phyloP scores from a whole-genome alignment of 495 filamentous ascomycete genomes.

The Aspergillus avenaceus region DNA sequence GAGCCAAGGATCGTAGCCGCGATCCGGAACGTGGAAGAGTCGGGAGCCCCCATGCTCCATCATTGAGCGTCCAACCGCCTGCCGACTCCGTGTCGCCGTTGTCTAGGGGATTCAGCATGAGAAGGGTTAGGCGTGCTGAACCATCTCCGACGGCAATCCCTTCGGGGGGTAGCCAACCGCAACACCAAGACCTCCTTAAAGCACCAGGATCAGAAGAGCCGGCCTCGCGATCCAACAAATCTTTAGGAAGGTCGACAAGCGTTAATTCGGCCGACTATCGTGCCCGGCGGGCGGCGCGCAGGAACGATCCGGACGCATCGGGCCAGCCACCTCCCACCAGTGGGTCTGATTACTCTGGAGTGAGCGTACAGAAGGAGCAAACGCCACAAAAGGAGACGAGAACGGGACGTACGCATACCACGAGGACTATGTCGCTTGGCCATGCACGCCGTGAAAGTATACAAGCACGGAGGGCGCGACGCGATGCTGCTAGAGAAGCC shows the following conservation, averaged over 20 bases:
- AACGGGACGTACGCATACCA: constrained; percentile 40
- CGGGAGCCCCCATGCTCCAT: constrained; percentile 60
- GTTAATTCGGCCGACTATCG: constrained; percentile 82
- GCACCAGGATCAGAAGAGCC: constrained; percentile 60
- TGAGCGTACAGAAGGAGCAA: constrained; percentile 37
- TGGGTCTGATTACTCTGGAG: constrained; percentile 67
- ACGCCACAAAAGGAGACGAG: constrained; percentile 22
- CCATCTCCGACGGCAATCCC: constrained; percentile 50
- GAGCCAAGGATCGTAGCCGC: constrained; percentile 53
- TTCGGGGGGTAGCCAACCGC: constrained; percentile 61
- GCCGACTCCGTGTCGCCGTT: constrained; percentile 57
- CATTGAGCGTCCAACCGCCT: constrained; percentile 69
- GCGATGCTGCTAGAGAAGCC: constrained; percentile 61
- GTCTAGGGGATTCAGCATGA: constrained; percentile 78
- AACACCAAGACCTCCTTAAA: constrained; percentile 67
- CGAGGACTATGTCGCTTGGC: constrained; percentile 83
- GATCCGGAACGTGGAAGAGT: constrained; percentile 50
- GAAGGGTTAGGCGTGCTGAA: constrained; percentile 62
- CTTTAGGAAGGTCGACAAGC: constrained; percentile 74
- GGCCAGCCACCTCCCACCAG: constrained; percentile 66
- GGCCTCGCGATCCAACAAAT: constrained; percentile 55
- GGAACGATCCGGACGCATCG: constrained; percentile 50
- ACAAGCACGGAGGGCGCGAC: constrained; percentile 69
- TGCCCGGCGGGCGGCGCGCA: constrained; percentile 53
- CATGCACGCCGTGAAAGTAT: constrained; percentile 89